Base-by-base conservation (phyloP, 164 flowering plant genomes). In the Vitis riparia region DNA sequence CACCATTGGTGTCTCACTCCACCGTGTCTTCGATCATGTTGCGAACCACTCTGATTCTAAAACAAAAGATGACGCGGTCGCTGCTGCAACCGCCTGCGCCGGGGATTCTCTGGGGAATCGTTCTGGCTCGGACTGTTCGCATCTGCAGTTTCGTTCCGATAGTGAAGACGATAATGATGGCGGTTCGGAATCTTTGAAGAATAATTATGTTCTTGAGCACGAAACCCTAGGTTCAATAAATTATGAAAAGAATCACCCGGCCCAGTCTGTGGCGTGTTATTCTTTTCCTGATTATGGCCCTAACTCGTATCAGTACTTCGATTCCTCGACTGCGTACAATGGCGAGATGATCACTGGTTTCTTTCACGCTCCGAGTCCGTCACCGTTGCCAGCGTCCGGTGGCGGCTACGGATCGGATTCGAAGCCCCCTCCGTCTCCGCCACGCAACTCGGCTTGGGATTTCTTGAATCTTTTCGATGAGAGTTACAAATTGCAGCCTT, bases 401-500 rank as follows among this genome's bases (percentile, higher is more conserved):
- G 58, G 68, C 3, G 55, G 12, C 17, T 55, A 44, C 63, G 65
- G 60, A 13, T 55, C 56, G 7, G 65, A 64, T 2, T 57, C 65
- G 17, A 62, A 29, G 60, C 50, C 53, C 16, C 5, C 63, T 55
- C 30, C 23, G 30, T 68, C 47, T 60, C 59, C 63, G 63, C 51
- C 44, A 48, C 27, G 27, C 27, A 23, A 23, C 27, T 23, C 27
- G 27, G 27, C 27, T 2, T 81, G 84, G 84, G 82, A 81, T 55
- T 81, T 79, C 55, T 53, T 81, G 66, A 78, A 79, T 58, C 67
- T 79, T 30, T 81, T 81, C 48, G 81, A 80, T 47, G 84, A 81
- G 44, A 65, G 67, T 55, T 74, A 67, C 63, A 76, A 73, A 5
- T 47, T 17, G 27, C 27, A 23, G 11, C 61, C 65, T 2, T 61